Conservation (phyloP, 805 yeast species). For the Vanderwaltozyma verrucispora region DNA sequence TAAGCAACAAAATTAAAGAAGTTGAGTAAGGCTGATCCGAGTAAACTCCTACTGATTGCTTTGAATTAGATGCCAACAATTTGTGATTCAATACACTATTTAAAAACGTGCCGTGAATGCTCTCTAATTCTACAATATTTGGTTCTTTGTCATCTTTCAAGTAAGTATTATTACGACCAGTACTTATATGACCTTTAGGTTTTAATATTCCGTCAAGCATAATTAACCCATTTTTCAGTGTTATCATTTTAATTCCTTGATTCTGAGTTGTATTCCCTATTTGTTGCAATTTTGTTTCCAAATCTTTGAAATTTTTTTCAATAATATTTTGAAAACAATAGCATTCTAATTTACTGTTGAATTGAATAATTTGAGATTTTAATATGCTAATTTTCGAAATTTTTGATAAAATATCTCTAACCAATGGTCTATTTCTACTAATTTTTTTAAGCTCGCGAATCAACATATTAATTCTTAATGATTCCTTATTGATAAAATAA, state of each 20-base stretch:
- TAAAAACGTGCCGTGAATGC: slow-evolving; percentile 28
- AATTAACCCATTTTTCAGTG: slow-evolving; percentile 18
- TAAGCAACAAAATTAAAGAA: slow-evolving; percentile 32
- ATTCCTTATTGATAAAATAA: slow-evolving; percentile 38
- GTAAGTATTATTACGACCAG: neutral
- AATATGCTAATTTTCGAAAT: slow-evolving; percentile 23
- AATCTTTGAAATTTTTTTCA: slow-evolving; percentile 22
- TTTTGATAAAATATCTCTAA: slow-evolving; percentile 22
- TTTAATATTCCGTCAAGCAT: slow-evolving; percentile 22
- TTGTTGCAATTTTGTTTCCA: slow-evolving; percentile 29
- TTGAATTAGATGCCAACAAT: slow-evolving; percentile 14
- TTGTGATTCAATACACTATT: slow-evolving; percentile 17
- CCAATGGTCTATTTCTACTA: slow-evolving; percentile 16
- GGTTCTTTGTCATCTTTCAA: neutral
- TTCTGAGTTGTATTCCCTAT: slow-evolving; percentile 20
- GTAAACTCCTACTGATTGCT: slow-evolving; percentile 25
- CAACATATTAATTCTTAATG: slow-evolving; percentile 34
- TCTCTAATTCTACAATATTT: slow-evolving; percentile 41
- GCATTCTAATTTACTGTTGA: slow-evolving; percentile 25
- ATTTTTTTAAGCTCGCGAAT: slow-evolving; percentile 21
- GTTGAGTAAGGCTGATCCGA: slow-evolving; percentile 34
- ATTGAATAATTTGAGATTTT: slow-evolving; percentile 28
- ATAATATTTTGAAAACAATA: slow-evolving; percentile 27
- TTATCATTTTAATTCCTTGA: slow-evolving; percentile 29
- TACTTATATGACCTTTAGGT: slow-evolving; percentile 15